Percentiles rank a stretch among this genome's conserved stretches.
Evolutionary conservation across 2,329 filamentous ascomycete genomes (phyloP).

Genomic region (Neodidymelliopsis sp.): DNA sequence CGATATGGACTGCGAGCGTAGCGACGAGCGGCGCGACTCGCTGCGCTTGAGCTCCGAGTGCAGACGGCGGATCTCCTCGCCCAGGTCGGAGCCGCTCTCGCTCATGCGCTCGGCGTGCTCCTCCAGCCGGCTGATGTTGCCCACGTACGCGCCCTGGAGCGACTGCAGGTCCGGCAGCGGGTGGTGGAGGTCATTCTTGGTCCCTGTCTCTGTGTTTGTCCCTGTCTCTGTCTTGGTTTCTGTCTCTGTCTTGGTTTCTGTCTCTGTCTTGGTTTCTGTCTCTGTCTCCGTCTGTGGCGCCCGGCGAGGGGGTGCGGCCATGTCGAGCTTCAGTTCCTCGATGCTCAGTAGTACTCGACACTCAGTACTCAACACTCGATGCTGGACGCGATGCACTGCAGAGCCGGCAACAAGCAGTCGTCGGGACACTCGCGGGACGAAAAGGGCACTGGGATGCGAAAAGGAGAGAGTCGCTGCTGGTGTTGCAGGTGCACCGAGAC

Average conservation of each 20-base stretch:
- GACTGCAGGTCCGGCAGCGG: constrained; percentile 69
- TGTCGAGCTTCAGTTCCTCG: too few relatives aligned
- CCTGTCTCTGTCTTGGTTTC: constrained; percentile 12
- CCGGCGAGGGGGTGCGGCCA: constrained; percentile 31
- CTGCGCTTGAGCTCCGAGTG: constrained; percentile 74
- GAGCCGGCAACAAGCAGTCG: background rate
- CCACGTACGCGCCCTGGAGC: constrained; percentile 67
- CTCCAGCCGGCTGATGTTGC: constrained; percentile 77
- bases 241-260: constrained; percentile 11
- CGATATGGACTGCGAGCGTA: constrained; percentile 61
- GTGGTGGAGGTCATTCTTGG: constrained; percentile 52
- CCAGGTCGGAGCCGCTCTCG: constrained; percentile 74
- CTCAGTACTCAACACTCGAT: too few relatives aligned
- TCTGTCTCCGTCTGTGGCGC: too few relatives aligned
- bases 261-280: constrained; percentile 11
- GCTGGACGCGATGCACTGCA: too few relatives aligned
- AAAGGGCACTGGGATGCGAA: constrained; percentile 1
- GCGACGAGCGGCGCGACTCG: constrained; percentile 71
- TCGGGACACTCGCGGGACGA: too few relatives aligned
- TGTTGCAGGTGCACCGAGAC: constrained; percentile 24
- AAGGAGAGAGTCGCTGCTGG: constrained; percentile 26
- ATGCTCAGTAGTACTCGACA: too few relatives aligned
- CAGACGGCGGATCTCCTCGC: constrained; percentile 77
- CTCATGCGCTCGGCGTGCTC: constrained; percentile 78
- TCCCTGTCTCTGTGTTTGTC: constrained; percentile 13